Conservation (phyloP, 2,329 filamentous ascomycete genomes). For the Chalaropsis ovoidea region DNA sequence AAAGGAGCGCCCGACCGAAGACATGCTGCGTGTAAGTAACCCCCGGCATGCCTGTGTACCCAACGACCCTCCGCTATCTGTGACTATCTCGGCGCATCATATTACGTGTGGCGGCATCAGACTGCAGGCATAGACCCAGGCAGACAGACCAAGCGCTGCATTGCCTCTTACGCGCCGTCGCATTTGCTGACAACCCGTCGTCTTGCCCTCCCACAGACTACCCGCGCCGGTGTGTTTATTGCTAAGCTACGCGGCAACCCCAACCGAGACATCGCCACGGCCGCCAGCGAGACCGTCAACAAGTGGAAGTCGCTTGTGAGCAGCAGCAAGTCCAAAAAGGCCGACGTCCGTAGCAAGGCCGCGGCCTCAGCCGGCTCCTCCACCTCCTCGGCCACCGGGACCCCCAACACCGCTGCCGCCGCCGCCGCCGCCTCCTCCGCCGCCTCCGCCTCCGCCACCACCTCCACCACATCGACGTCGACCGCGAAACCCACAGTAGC, state of each 20-base stretch:
- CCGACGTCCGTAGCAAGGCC: constrained; percentile 30
- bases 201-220: constrained; percentile 43
- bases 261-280: constrained; percentile 68
- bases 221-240: constrained; percentile 82
- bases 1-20: constrained; percentile 77
- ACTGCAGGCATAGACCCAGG: not conserved
- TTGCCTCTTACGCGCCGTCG: not conserved
- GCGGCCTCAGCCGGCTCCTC: constrained; percentile 39
- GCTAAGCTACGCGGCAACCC: constrained; percentile 68
- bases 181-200: not conserved
- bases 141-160: not conserved
- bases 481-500: constrained; percentile 31
- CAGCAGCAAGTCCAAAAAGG: constrained; percentile 45
- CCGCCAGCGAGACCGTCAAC: constrained; percentile 71
- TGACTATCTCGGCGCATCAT: not conserved
- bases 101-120: not conserved
- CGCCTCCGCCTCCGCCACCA: constrained; percentile 39
- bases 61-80: not conserved
- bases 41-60: not conserved
- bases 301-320: constrained; percentile 81
- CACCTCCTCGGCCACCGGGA: constrained; percentile 39
- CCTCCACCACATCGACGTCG: constrained; percentile 28
- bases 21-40: constrained; percentile 63
- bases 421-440: constrained; percentile 37
- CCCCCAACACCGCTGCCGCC: constrained; percentile 32